phyloP scores from a whole-genome alignment of 2,329 filamentous ascomycete species.

The Cordyceps javanica region DNA sequence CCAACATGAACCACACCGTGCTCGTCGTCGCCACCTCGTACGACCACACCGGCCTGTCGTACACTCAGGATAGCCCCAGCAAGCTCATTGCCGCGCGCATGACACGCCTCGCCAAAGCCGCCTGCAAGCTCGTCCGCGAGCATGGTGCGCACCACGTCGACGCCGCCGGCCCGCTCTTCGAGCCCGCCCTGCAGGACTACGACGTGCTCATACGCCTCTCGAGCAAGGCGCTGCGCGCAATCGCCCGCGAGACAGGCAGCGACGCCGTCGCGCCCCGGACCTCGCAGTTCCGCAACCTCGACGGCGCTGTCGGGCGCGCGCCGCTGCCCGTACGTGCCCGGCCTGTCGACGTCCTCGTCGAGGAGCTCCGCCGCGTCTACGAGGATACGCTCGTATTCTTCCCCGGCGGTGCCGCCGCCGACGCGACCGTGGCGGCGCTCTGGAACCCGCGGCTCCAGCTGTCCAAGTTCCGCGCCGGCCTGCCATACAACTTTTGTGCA shows the following conservation, averaged over 20 bases:
- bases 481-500: slow-evolving; percentile 53
- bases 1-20: slow-evolving; percentile 75
- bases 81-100: slow-evolving; percentile 81
- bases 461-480: slow-evolving; percentile 62
- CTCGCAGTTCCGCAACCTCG: slow-evolving; percentile 75
- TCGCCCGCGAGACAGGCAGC: slow-evolving; percentile 32
- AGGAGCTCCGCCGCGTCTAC: slow-evolving; percentile 63
- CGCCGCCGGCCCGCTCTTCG: slow-evolving; percentile 55
- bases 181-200: slow-evolving; percentile 68
- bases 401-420: slow-evolving; percentile 52
- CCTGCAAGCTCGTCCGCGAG: slow-evolving; percentile 54
- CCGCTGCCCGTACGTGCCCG: slow-evolving; percentile 48
- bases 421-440: slow-evolving; percentile 48
- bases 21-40: slow-evolving; percentile 76
- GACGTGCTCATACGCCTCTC: slow-evolving; percentile 77
- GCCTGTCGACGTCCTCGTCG: slow-evolving; percentile 57
- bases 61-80: slow-evolving; percentile 65
- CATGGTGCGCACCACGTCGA: slow-evolving; percentile 45
- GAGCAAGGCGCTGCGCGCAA: slow-evolving; percentile 40
- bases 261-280: slow-evolving; percentile 33
- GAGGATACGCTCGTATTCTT: slow-evolving; percentile 73
- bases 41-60: slow-evolving; percentile 72
- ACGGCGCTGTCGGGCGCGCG: slow-evolving; percentile 44
- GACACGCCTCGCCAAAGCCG: slow-evolving; percentile 73
- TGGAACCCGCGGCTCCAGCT: slow-evolving; percentile 50